A percentile compares a stretch with the other conserved stretches of the same genome.
Evolutionary conservation across 2,329 filamentous ascomycete species (phyloP).

Genomic region (Ophiostoma perfectum): DNA sequence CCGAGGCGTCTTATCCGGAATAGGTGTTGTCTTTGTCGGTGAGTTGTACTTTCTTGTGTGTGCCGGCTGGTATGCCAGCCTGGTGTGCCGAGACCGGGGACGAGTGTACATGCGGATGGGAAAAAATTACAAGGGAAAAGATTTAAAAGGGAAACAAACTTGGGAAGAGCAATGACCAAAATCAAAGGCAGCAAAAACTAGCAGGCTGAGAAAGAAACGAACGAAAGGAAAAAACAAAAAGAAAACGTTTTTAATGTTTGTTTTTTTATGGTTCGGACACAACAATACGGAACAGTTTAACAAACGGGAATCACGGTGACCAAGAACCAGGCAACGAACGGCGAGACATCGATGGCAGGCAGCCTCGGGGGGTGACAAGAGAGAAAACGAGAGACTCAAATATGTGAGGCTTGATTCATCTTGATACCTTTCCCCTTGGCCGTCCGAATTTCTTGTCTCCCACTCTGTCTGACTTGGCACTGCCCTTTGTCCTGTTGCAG

Average conservation of each 20-base stretch:
- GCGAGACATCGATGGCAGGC: not conserved
- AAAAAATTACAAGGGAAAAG: constrained; percentile 15
- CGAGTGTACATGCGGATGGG: constrained; percentile 1
- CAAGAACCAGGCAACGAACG: constrained; percentile 1
- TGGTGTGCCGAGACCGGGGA: not conserved
- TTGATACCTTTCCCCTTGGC: not conserved
- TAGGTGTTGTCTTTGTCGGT: constrained; percentile 4
- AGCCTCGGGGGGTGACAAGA: not conserved
- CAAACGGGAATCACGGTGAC: constrained; percentile 10
- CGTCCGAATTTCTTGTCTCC: not conserved
- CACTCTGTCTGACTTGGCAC: constrained; percentile 1
- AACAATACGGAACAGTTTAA: constrained; percentile 18
- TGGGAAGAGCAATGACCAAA: constrained; percentile 16
- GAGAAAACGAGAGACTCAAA: no score
- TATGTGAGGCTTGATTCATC: no score
- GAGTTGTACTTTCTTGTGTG: constrained; percentile 9
- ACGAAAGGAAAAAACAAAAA: constrained; percentile 18
- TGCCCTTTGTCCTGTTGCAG: not conserved
- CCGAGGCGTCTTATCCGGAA: constrained; percentile 10
- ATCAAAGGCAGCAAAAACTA: constrained; percentile 17
- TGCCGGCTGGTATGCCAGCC: not conserved
- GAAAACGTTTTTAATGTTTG: constrained; percentile 4
- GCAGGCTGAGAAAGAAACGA: constrained; percentile 14
- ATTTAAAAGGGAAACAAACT: constrained; percentile 18
- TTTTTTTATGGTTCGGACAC: constrained; percentile 18